Conservation (phyloP, 2,329 filamentous ascomycete genomes). For the Akanthomyces uredinophilus region DNA sequence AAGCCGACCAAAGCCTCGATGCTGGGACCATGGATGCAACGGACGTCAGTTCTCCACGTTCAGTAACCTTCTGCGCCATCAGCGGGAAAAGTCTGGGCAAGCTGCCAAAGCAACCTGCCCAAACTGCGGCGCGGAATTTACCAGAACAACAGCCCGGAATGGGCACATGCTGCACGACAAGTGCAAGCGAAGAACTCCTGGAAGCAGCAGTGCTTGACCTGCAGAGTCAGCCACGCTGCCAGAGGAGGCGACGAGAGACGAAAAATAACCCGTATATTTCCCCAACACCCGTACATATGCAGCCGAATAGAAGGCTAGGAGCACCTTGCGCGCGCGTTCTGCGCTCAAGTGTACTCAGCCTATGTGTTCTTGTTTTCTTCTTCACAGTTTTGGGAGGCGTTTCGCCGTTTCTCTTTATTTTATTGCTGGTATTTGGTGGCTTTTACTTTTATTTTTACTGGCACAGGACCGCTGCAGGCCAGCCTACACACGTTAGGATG, state of each 20-base stretch:
- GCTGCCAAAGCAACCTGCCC: slow-evolving; percentile 85
- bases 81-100: slow-evolving; percentile 89
- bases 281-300: neutral
- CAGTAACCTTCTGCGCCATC: slow-evolving; percentile 87
- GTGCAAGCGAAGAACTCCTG: slow-evolving; percentile 58
- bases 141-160: slow-evolving; percentile 80
- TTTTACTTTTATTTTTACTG: neutral
- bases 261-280: neutral
- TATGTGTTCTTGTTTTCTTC: neutral
- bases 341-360: neutral
- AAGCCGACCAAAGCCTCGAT: slow-evolving; percentile 85
- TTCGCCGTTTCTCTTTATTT: neutral
- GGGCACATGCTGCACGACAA: slow-evolving; percentile 84
- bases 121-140: slow-evolving; percentile 90
- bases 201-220: slow-evolving; percentile 29
- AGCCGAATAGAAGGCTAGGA: neutral
- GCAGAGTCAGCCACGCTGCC: neutral
- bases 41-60: slow-evolving; percentile 94
- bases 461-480: neutral
- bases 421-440: neutral
- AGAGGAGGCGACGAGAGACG: neutral
- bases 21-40: slow-evolving; percentile 96
- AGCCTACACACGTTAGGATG: neutral
- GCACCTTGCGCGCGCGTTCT: neutral
- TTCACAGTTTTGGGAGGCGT: neutral